Base-by-base conservation (phyloP, 169 alveolate species). In the Fabrea salina region DNA sequence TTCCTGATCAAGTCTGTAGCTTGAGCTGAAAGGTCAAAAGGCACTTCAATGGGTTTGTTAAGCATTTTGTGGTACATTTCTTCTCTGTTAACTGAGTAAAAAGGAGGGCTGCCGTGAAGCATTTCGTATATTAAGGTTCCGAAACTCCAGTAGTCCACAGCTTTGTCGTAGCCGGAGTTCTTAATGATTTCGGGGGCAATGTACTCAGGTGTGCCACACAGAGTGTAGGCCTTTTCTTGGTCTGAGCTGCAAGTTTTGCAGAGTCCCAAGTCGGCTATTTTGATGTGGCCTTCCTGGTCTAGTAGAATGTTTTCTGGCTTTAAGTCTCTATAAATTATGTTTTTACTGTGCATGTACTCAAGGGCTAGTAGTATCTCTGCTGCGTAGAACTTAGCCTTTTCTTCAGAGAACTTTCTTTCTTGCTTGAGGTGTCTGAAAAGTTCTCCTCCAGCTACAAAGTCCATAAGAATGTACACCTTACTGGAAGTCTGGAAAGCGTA, bases 81-180 rank as follows among this genome's bases (percentile, higher is more conserved):
- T 95, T 96, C 92, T 13, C 98, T 99, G 80, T 97, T 99, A 81
- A 97, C 99, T 80, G 96, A 98, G 80, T 95, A 94, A 41, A 8
- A 41, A 7, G 78, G 78, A n/a, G 33, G 25, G 7, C 13, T 80
- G 39, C 90, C 86, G 32, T 50, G 75, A 88, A 88, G 82, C 74
- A 79, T 80, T 27, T 88, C 90, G 51, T 83, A 85, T 8, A 79
- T 86, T 37, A 88, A 68, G 2, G 85, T 90, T 8, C 94, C 94
- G 16, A 85, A 32, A 16, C 90, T 88, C 58, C 84, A 88, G 61
- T 71, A 85, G 57, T 88, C 94, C n/a, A 85, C 84, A 5, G 88
- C 85, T 37, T 43, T 54, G 5, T 74, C 64, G 53, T 88, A 61
- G 22, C 85, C 85, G 39, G 70, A 47, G 32, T 82, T 80, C 54